Percentiles rank a stretch among this genome's conserved stretches.
These are phyloP conservation scores for Pigoraptor vietnamica DNA, from an alignment of 78 protist genomes.

Conservation along the genomic window DNA sequence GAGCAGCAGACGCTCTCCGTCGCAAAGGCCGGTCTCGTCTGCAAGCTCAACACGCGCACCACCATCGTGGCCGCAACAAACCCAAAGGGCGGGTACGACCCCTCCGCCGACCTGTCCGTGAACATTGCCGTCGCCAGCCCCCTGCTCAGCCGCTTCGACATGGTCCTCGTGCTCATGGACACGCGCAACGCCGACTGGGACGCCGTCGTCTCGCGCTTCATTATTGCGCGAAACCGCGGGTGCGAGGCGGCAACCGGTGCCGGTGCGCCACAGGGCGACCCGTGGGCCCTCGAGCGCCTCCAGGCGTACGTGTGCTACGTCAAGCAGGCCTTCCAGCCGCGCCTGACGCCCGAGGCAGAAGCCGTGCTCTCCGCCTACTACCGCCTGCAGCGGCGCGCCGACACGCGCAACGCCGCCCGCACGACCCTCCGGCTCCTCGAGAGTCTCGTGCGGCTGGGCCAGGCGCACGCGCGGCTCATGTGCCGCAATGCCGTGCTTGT, in stretches of 20 bases:
- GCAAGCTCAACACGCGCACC: slow-evolving; percentile 82
- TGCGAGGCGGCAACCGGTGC: background rate
- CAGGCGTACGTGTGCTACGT: background rate
- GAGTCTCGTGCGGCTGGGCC: slow-evolving; percentile 46
- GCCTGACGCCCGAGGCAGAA: background rate
- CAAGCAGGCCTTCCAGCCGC: background rate
- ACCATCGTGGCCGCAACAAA: slow-evolving; percentile 86
- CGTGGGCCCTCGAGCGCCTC: background rate
- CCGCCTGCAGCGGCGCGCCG: slow-evolving; percentile 54
- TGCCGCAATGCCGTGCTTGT: slow-evolving; percentile 24
- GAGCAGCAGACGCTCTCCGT: slow-evolving; percentile 97
- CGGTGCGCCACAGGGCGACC: background rate
- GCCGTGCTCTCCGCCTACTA: slow-evolving; percentile 54
- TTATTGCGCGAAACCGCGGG: background rate
- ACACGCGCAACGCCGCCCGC: slow-evolving; percentile 58
- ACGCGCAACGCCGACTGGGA: background rate
- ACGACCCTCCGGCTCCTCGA: slow-evolving; percentile 94
- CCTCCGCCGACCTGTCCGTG: slow-evolving; percentile 14
- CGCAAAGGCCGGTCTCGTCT: slow-evolving; percentile 97
- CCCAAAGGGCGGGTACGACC: slow-evolving; percentile 54
- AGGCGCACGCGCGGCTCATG: slow-evolving; percentile 87
- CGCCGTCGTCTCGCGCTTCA: background rate
- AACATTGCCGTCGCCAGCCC: slow-evolving; percentile 86
- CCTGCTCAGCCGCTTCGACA: slow-evolving; percentile 90
- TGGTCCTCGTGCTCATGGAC: slow-evolving; percentile 85